These are phyloP conservation scores for Collybiopsis luxurians DNA, from an alignment of 768 basidiomycete genomes.

Conservation along the genomic window DNA sequence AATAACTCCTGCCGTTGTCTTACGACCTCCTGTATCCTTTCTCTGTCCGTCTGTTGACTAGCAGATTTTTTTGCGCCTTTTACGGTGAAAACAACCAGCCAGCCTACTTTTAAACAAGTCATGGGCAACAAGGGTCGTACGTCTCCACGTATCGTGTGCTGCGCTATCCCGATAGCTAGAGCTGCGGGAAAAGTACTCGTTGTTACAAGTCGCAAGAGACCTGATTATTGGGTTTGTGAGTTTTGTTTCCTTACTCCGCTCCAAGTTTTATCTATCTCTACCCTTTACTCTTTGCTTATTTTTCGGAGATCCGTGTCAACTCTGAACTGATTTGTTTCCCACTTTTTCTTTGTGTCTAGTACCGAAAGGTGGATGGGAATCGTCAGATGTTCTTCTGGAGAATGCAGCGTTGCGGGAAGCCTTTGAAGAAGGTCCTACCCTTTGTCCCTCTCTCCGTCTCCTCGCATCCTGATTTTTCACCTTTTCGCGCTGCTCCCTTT, in stretches of 20 bases:
- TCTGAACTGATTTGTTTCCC: not conserved
- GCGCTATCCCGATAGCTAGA: slow-evolving; percentile 81
- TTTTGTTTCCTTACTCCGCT: slow-evolving; percentile 23
- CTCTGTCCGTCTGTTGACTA: too few relatives aligned
- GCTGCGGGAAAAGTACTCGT: slow-evolving; percentile 76
- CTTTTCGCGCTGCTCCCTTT: slow-evolving; percentile 26
- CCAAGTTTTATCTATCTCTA: too few relatives aligned
- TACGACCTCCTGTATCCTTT: too few relatives aligned
- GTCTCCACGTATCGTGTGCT: slow-evolving; percentile 84
- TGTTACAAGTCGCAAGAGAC: slow-evolving; percentile 80
- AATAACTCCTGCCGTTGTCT: too few relatives aligned
- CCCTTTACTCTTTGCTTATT: too few relatives aligned
- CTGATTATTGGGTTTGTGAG: slow-evolving; percentile 87
- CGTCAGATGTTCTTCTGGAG: slow-evolving; percentile 76
- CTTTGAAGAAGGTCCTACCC: slow-evolving; percentile 93
- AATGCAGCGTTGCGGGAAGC: slow-evolving; percentile 90
- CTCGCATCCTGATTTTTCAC: slow-evolving; percentile 66
- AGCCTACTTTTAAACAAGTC: slow-evolving; percentile 7
- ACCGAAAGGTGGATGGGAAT: slow-evolving; percentile 93
- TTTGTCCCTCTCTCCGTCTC: slow-evolving; percentile 74
- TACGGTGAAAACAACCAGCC: too few relatives aligned
- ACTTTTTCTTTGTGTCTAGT: slow-evolving; percentile 41
- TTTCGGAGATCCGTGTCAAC: too few relatives aligned
- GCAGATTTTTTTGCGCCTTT: too few relatives aligned
- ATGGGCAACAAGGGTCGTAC: slow-evolving; percentile 74